Conservation (phyloP, 148 eudicot species). For the Euryodendron excelsum region DNA sequence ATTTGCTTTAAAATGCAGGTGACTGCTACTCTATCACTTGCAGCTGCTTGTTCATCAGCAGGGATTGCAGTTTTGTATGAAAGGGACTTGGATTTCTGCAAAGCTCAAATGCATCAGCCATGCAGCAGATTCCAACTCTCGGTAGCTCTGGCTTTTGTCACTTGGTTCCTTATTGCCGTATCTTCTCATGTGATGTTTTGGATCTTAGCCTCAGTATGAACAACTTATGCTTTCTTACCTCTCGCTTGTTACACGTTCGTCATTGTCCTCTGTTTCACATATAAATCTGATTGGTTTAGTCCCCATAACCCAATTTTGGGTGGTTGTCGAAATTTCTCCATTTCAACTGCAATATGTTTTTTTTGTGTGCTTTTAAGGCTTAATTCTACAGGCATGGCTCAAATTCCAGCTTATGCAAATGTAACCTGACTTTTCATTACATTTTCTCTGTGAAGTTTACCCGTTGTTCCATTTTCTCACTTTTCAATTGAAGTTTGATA, state of each 20-base stretch:
- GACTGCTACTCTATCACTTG: conserved; percentile 55
- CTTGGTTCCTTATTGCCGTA: conserved; percentile 72
- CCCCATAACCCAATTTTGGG: not conserved
- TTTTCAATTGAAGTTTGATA: no score
- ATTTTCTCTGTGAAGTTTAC: not conserved
- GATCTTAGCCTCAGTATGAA: conserved; percentile 70
- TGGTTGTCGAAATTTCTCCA: no score
- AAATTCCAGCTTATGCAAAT: not conserved
- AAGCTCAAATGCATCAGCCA: conserved; percentile 30
- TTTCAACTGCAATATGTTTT: conserved; percentile 7
- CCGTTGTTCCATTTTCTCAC: no score
- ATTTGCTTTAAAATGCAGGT: conserved; percentile 39
- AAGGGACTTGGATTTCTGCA: conserved; percentile 49
- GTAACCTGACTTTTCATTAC: not conserved
- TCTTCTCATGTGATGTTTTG: conserved; percentile 89
- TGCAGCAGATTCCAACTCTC: conserved; percentile 71
- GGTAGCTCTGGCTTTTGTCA: conserved; percentile 66
- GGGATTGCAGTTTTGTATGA: conserved; percentile 56
- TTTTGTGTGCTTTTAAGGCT: not conserved
- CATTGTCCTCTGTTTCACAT: not conserved
- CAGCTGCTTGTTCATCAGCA: conserved; percentile 61
- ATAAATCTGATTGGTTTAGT: not conserved
- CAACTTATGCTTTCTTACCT: not conserved
- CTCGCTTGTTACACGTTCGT: no score
- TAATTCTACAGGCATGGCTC: not conserved